These are phyloP conservation scores for Phytophthora megakarya DNA, from an alignment of 352 stramenopile species.

Conservation along the genomic window DNA sequence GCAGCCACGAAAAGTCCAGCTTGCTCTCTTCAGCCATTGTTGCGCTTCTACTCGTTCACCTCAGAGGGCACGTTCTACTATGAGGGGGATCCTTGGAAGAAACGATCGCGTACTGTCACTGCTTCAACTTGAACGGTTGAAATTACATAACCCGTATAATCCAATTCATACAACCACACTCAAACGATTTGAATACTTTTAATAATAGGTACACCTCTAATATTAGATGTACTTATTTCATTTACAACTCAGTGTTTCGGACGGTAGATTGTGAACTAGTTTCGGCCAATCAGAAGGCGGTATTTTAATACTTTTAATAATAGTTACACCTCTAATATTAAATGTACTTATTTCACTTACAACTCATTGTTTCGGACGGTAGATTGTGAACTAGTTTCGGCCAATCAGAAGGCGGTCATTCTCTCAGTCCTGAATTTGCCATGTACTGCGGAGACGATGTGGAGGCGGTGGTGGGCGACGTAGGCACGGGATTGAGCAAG, in stretches of 20 bases:
- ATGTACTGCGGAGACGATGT: slow-evolving; percentile 98
- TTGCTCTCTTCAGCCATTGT: slow-evolving; percentile 73
- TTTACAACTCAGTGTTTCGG: too few relatives aligned
- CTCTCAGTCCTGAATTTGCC: background rate
- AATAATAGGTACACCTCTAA: too few relatives aligned
- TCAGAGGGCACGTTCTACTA: slow-evolving; percentile 14
- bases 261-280: slow-evolving; percentile 3
- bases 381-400: slow-evolving; percentile 4
- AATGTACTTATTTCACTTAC: too few relatives aligned
- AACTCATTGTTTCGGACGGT: too few relatives aligned
- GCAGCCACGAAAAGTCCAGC: slow-evolving; percentile 94
- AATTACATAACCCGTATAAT: background rate
- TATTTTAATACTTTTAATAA: too few relatives aligned
- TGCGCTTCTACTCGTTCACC: slow-evolving; percentile 6
- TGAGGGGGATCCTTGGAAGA: slow-evolving; percentile 24
- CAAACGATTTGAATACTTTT: too few relatives aligned
- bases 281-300: slow-evolving; percentile 13
- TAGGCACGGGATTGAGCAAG: slow-evolving; percentile 90
- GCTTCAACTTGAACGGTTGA: background rate
- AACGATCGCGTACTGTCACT: background rate
- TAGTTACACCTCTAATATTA: too few relatives aligned
- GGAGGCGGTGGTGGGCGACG: slow-evolving; percentile 94
- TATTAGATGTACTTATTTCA: too few relatives aligned
- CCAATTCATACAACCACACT: too few relatives aligned
- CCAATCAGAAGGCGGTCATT: slow-evolving; percentile 11